A percentile compares a stretch with the other conserved stretches of the same genome.
These are phyloP conservation scores for Austroboletus novae-zelandiae DNA, from an alignment of 1,284 basidiomycete genomes.

Conservation along the genomic window DNA sequence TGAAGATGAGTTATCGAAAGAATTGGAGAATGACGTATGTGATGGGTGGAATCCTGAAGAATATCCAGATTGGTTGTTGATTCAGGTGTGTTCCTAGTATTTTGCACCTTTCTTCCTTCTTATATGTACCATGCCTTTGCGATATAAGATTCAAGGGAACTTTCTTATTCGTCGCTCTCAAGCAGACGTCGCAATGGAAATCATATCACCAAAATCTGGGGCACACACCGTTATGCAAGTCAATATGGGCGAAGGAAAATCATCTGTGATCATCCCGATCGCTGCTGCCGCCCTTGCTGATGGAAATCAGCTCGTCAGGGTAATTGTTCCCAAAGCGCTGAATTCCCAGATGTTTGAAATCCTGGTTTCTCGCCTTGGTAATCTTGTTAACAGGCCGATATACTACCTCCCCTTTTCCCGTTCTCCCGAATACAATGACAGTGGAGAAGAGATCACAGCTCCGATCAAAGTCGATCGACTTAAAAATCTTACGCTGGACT, in stretches of 20 bases:
- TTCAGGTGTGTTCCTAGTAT: slow-evolving; percentile 38
- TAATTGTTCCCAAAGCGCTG: slow-evolving; percentile 47
- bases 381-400: slow-evolving; percentile 43
- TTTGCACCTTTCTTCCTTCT: not conserved
- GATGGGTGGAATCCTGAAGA: slow-evolving; percentile 12
- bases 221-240: slow-evolving; percentile 44
- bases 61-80: slow-evolving; percentile 43
- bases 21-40: slow-evolving; percentile 18
- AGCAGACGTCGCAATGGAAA: slow-evolving; percentile 39
- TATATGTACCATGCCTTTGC: not conserved
- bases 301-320: slow-evolving; percentile 40
- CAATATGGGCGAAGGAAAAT: slow-evolving; percentile 60
- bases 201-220: slow-evolving; percentile 40
- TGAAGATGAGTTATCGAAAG: not conserved
- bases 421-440: slow-evolving; percentile 11
- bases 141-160: slow-evolving; percentile 40
- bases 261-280: slow-evolving; percentile 52
- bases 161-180: slow-evolving; percentile 43
- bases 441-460: not conserved
- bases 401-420: slow-evolving; percentile 50
- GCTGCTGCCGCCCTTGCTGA: slow-evolving; percentile 40
- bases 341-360: slow-evolving; percentile 47
- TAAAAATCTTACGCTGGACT: slow-evolving; percentile 33
- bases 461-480: not conserved
- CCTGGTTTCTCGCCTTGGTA: slow-evolving; percentile 41